Base-by-base conservation (phyloP, 2,329 filamentous ascomycete genomes). In the Aspergillus uvarum region DNA sequence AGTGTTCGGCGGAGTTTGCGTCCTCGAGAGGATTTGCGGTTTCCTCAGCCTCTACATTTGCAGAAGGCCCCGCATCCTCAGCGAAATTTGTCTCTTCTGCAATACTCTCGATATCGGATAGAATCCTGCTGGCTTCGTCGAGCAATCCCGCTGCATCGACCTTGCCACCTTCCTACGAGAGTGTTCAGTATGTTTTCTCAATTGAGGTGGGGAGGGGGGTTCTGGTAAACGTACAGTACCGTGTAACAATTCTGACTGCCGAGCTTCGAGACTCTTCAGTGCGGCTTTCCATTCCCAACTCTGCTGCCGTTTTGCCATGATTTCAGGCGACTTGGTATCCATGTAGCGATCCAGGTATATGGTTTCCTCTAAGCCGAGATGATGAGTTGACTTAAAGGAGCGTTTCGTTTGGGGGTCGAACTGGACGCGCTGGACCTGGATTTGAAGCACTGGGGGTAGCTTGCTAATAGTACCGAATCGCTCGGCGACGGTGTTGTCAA, bases 311-410 rank as follows among this genome's bases (percentile, higher is more conserved):
- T 85, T 81, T 48, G 82, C 78, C 72, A 90, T 85, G 2, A 92
- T 78, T 1, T 83, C 77, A 2, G 87, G 85, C 47, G 86, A 82
- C 4, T 82, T 80, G 1, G 83, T 80, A 4, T 85, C 84, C 83
- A 93, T 89, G 74, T 96, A 99, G 29, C 93, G 86, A 75, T 98
- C 95, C 56, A 99, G 81, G 71, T 91, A 96, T 12, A 99, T 82
- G 2, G 84, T 88, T 65, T 95, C 89, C 4, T 89, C 87, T n/a
- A 99, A 86, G 21, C 86, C 82, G 12, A 99, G 85, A 11, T 90
- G 86, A 62, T 92, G 87, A 56, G 86, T 87, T 29, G 92, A 92
- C 71, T 96, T 96, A 69, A 81, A 84, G 2, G 85, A 82, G 22
- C 80, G 79, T 58, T 83, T 83, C 58, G 79, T 81, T 48, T 83